These are phyloP conservation scores for Poronia punctata DNA, from an alignment of 495 filamentous ascomycete genomes.

Conservation along the genomic window DNA sequence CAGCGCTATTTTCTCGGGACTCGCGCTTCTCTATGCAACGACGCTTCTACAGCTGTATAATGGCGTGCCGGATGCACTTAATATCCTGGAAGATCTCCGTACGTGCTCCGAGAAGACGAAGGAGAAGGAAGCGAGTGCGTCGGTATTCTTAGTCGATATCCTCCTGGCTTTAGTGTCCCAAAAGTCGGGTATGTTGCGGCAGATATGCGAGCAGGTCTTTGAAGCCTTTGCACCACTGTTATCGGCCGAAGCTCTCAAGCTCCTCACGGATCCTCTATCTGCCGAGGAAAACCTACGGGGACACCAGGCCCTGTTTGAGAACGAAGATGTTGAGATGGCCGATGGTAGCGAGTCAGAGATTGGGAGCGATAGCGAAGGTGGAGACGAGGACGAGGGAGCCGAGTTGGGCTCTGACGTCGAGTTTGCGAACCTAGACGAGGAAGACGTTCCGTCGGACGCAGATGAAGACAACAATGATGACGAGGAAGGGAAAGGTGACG, in stretches of 20 bases:
- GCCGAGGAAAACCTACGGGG: conserved; percentile 76
- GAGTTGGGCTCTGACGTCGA: conserved; percentile 42
- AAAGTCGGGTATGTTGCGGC: conserved; percentile 75
- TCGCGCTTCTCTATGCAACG: conserved; percentile 78
- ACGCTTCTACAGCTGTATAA: conserved; percentile 84
- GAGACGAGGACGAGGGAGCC: conserved; percentile 27
- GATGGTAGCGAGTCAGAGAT: conserved; percentile 38
- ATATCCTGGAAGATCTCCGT: conserved; percentile 66
- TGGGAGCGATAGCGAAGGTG: conserved; percentile 28
- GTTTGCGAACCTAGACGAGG: conserved; percentile 29
- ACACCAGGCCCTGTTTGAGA: conserved; percentile 79
- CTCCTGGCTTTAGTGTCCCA: conserved; percentile 81
- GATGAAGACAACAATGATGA: conserved; percentile 44
- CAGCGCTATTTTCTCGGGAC: conserved; percentile 47
- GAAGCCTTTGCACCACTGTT: conserved; percentile 65
- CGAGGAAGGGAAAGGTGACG: conserved; percentile 33
- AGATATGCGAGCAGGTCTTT: conserved; percentile 83
- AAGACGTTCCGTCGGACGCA: conserved; percentile 22
- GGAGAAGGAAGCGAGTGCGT: conserved; percentile 50
- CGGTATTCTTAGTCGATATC: conserved; percentile 77
- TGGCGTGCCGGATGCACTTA: conserved; percentile 73
- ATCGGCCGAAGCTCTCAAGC: conserved; percentile 62
- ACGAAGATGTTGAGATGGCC: conserved; percentile 44
- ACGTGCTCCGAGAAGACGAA: conserved; percentile 62
- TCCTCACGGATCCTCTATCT: conserved; percentile 65